Conservation (phyloP, 495 filamentous ascomycete species). For the Penicillium psychrofluorescens region DNA sequence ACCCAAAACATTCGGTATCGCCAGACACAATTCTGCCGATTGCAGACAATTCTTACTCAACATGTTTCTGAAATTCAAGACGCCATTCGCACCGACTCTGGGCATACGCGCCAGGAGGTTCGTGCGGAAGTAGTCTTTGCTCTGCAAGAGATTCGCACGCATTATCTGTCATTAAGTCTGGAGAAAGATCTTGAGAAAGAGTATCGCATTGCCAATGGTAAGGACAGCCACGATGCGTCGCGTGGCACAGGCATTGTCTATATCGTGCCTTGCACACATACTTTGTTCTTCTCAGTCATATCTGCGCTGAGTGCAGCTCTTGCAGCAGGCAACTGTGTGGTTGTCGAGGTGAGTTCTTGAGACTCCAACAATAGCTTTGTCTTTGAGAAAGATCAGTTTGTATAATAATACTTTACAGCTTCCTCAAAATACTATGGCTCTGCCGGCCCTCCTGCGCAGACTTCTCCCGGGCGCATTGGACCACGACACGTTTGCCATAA, state of each 20-base stretch:
- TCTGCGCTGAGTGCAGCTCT: constrained; percentile 40
- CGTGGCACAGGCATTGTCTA: constrained; percentile 41
- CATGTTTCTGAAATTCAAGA: constrained; percentile 24
- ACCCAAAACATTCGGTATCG: constrained; percentile 37
- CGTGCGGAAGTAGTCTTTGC: constrained; percentile 35
- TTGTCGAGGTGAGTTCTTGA: constrained; percentile 34
- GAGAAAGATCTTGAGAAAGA: constrained; percentile 35
- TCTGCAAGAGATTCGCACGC: constrained; percentile 32
- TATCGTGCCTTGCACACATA: constrained; percentile 40
- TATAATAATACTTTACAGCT: constrained; percentile 17
- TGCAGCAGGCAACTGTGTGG: constrained; percentile 45
- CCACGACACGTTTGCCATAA: constrained; percentile 35
- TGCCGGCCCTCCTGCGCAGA: constrained; percentile 27
- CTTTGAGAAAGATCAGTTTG: too few relatives aligned
- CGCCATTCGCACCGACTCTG: constrained; percentile 33
- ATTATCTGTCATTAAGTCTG: constrained; percentile 33
- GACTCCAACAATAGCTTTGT: too few relatives aligned
- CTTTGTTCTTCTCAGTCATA: constrained; percentile 41
- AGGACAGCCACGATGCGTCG: constrained; percentile 19
- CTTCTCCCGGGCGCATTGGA: constrained; percentile 34
- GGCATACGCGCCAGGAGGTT: constrained; percentile 27
- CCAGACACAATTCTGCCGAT: constrained; percentile 36
- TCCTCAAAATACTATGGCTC: constrained; percentile 25
- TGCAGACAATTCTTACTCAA: constrained; percentile 28
- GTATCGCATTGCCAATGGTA: constrained; percentile 40